These are phyloP conservation scores for Anthracocystis setariae DNA, from an alignment of 1,284 basidiomycete species.

Conservation along the genomic window DNA sequence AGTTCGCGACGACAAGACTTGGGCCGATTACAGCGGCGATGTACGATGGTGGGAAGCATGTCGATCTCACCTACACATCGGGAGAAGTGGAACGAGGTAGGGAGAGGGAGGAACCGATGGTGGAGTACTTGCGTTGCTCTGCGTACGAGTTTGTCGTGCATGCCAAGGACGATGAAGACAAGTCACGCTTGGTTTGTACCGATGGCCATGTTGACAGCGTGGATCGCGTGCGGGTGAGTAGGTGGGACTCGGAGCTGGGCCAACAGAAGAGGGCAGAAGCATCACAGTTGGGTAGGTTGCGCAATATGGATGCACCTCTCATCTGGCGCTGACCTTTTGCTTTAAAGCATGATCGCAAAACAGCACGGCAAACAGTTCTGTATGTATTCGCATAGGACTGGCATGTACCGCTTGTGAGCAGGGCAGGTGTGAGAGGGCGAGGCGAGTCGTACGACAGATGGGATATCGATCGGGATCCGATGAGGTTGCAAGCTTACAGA, in stretches of 20 bases:
- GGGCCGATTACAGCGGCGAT: slow-evolving; percentile 47
- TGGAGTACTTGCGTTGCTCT: slow-evolving; percentile 82
- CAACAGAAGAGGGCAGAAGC: not conserved
- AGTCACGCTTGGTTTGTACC: slow-evolving; percentile 25
- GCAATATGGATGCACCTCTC: not conserved
- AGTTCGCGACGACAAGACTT: slow-evolving; percentile 39
- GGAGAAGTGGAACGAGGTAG: too few relatives aligned
- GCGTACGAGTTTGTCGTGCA: slow-evolving; percentile 75
- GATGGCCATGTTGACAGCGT: slow-evolving; percentile 21
- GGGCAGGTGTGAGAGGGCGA: not conserved
- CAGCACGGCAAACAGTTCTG: too few relatives aligned
- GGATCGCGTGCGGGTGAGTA: not conserved
- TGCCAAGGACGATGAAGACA: not conserved
- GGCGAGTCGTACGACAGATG: not conserved
- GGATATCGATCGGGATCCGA: too few relatives aligned
- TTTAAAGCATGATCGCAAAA: too few relatives aligned
- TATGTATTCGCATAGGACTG: too few relatives aligned
- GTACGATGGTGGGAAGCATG: slow-evolving; percentile 58
- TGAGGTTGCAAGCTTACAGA: too few relatives aligned
- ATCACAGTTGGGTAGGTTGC: not conserved
- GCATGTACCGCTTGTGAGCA: too few relatives aligned
- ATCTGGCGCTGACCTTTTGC: not conserved
- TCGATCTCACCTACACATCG: slow-evolving; percentile 40
- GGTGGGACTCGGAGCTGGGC: slow-evolving; percentile 7
- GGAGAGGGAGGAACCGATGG: slow-evolving; percentile 72